Percentiles rank a stretch among this genome's conserved stretches.
Evolutionary conservation across 495 filamentous ascomycete species (phyloP).

Genomic region (Hyaloscypha variabilis): DNA sequence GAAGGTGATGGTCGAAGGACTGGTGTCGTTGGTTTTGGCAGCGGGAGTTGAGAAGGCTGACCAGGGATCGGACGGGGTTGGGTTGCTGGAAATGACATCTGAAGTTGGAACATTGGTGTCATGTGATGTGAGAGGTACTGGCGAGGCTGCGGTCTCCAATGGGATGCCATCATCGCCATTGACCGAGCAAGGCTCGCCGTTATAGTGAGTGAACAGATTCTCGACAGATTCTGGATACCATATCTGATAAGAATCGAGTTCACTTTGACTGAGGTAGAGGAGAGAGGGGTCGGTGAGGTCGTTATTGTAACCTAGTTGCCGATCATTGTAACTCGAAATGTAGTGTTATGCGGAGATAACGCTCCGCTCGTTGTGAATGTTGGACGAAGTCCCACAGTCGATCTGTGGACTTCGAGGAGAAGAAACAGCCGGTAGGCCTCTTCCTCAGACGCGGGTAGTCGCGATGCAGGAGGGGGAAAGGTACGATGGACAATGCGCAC

Average conservation of each 20-base stretch:
- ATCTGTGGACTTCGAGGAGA: constrained; percentile 6
- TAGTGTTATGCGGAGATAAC: constrained; percentile 17
- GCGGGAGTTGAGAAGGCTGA: constrained; percentile 8
- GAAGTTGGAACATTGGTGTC: constrained; percentile 8
- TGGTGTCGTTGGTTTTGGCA: background rate
- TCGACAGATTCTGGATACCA: constrained; percentile 12
- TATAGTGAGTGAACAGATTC: constrained; percentile 7
- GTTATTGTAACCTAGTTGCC: constrained; percentile 24
- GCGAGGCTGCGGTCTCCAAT: constrained; percentile 13
- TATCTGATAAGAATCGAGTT: constrained; percentile 11
- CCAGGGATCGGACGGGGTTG: background rate
- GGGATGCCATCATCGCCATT: constrained; percentile 1
- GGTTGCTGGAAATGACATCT: background rate
- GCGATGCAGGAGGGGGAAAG: constrained; percentile 8
- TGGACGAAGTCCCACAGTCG: constrained; percentile 1
- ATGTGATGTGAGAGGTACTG: constrained; percentile 9
- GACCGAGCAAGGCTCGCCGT: constrained; percentile 19
- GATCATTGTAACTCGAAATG: constrained; percentile 19
- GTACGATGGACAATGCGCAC: background rate
- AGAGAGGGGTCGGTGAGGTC: constrained; percentile 12
- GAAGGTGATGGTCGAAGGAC: background rate
- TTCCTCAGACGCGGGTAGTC: background rate
- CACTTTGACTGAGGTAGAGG: constrained; percentile 3
- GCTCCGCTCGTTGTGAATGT: constrained; percentile 12
- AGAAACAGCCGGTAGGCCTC: background rate